phyloP scores from a whole-genome alignment of 202 grass and related monocot species.

The Zizania palustris region DNA sequence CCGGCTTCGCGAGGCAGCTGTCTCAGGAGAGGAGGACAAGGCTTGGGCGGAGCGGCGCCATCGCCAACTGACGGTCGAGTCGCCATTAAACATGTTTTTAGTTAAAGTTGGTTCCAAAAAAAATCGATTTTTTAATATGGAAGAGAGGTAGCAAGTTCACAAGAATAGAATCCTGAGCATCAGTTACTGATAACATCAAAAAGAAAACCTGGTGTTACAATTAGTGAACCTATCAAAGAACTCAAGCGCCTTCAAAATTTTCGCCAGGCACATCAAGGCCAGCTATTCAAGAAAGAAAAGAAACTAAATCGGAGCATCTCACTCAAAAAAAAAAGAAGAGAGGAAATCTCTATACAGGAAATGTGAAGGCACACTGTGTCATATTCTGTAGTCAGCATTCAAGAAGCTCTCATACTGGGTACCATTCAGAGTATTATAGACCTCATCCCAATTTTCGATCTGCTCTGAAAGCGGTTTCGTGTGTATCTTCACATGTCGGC shows the following conservation, averaged over 20 bases:
- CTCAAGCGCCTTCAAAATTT: constrained; percentile 48
- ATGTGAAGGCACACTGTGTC: constrained; percentile 8
- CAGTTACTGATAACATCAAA: constrained; percentile 2
- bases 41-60: background rate
- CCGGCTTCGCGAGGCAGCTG: constrained; percentile 38
- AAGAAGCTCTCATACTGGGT: constrained; percentile 73
- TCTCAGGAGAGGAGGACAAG: constrained; percentile 34
- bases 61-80: too few species aligned
- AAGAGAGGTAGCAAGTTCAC: background rate
- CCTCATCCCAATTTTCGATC: constrained; percentile 88
- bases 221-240: constrained; percentile 44
- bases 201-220: background rate
- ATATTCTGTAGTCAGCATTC: constrained; percentile 69
- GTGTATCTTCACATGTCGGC: constrained; percentile 87
- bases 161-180: constrained; percentile 10
- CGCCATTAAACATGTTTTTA: too few species aligned
- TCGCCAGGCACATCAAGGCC: constrained; percentile 15
- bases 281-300: constrained; percentile 27
- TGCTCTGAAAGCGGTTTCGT: constrained; percentile 55
- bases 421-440: constrained; percentile 62
- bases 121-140: too few species aligned
- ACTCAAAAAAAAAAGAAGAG: too few species aligned
- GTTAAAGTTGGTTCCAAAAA: too few species aligned
- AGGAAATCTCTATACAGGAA: constrained; percentile 15
- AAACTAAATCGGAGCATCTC: background rate